Evolutionary conservation across 1,284 basidiomycete species (phyloP).

Genomic region (Austroboletus niveus): DNA sequence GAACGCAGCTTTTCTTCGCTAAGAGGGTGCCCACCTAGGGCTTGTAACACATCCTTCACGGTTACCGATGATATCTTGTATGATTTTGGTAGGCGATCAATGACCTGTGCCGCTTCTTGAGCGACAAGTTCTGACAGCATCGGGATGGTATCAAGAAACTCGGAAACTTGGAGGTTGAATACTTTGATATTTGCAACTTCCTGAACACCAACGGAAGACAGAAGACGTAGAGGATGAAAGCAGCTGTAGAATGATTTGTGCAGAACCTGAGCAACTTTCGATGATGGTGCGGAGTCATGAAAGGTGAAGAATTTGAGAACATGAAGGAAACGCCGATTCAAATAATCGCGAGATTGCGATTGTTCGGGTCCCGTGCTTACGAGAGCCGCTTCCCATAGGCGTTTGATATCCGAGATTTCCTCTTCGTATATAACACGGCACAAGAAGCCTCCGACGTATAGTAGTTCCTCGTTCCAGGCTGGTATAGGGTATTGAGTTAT

Average conservation of each 20-base stretch:
- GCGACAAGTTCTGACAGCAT: constrained; percentile 67
- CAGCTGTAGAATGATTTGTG: constrained; percentile 80
- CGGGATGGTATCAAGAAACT: constrained; percentile 79
- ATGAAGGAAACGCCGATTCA: constrained; percentile 70
- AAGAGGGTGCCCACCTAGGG: constrained; percentile 71
- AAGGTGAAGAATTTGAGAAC: constrained; percentile 87
- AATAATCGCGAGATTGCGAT: constrained; percentile 39
- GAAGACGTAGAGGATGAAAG: constrained; percentile 59
- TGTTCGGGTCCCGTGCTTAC: constrained; percentile 6
- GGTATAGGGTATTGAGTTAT: background rate
- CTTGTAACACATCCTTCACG: constrained; percentile 79
- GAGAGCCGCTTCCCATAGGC: constrained; percentile 43
- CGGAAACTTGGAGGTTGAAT: constrained; percentile 66
- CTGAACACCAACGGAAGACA: constrained; percentile 78
- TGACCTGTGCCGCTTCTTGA: constrained; percentile 55
- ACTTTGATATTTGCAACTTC: constrained; percentile 70
- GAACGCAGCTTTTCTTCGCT: constrained; percentile 70
- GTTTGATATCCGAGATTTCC: constrained; percentile 63
- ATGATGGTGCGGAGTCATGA: constrained; percentile 79
- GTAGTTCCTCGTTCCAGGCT: constrained; percentile 84
- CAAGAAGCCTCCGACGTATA: constrained; percentile 80
- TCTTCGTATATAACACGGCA: constrained; percentile 83
- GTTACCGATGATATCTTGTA: constrained; percentile 71
- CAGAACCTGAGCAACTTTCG: constrained; percentile 71
- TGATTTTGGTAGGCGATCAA: constrained; percentile 60